Evolutionary conservation across 2,329 filamentous ascomycete species (phyloP), one percentile per base, ranked within the genome.

Genomic region (Sporothrix curviconia): DNA sequence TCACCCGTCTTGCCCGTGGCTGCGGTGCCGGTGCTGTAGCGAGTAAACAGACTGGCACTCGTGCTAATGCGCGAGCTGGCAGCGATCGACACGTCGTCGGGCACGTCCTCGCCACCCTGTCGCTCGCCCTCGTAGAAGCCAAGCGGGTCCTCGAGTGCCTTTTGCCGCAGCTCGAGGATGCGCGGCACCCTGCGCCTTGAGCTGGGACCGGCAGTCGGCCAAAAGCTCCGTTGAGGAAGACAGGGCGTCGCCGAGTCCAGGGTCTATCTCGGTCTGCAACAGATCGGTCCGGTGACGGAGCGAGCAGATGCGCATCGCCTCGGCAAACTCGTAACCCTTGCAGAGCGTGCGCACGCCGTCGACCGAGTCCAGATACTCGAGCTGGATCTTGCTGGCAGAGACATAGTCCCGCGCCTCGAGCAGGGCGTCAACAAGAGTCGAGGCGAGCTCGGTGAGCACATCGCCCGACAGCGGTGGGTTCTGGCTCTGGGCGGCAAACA

Each of bases 61-160:
- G 92, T 96, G 60, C 84, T 89, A 19, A 90, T 77, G 54, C 92
- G 83, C 3, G 91, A 96, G 54, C 76, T 80, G 0, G 92, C 88
- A 0, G 94, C 94, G 2, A 99, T 78, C 1, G 90, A 96, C 51
- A 99, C 80, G 71, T 99, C 92, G 68, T 99, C 94, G 0, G 92
- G 94, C 4, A 72, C 76, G 57, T 81, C 85, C 1, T 71, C 75
- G 34, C 61, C 64, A 15, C 63, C 64, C 9, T 60, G 60, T 5
- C 82, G 76, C 64, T 91, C 87, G 55, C 90, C 90, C 64, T 94
- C 90, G 71, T 90, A 95, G 74, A 95, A 96, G 3, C 87, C 86
- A 32, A 96, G 76, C 0, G 94, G 94, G 65, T 99, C 91, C 62
- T 89, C 84, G 39, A 81, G 80, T 55, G 95, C 95, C 67, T 90